Evolutionary conservation across 176 grass and related monocot genomes (phyloP).

Genomic region (Triticum timopheevii): DNA sequence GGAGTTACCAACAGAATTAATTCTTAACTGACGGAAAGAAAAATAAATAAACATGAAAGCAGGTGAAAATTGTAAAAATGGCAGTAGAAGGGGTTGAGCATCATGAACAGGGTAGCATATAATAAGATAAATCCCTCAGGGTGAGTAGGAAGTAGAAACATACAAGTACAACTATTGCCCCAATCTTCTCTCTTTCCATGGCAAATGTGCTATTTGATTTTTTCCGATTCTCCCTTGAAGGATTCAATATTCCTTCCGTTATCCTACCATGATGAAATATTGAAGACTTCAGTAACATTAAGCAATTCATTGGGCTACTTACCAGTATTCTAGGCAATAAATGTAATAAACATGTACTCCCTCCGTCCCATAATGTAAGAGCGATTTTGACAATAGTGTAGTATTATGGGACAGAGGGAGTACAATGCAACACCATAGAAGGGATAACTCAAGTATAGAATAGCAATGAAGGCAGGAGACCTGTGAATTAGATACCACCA

Average conservation of each 20-base stretch:
- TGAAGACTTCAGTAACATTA: conserved; percentile 19
- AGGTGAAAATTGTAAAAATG: background rate
- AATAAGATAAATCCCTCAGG: background rate
- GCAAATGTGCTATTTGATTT: conserved; percentile 20
- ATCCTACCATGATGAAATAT: conserved; percentile 59
- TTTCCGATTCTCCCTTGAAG: conserved; percentile 36
- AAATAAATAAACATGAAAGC: background rate
- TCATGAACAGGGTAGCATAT: background rate
- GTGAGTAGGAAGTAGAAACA: conserved; percentile 36
- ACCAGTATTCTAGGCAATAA: background rate
- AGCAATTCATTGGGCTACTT: background rate
- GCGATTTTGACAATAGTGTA: no score
- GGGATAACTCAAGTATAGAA: background rate
- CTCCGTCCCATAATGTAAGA: no score
- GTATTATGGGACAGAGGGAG: no score
- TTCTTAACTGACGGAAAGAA: background rate
- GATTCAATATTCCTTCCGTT: conserved; percentile 48
- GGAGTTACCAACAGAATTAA: background rate
- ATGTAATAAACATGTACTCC: background rate
- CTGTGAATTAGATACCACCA: background rate
- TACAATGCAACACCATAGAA: conserved; percentile 3
- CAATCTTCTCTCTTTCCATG: conserved; percentile 35
- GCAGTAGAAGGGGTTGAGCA: conserved; percentile 2
- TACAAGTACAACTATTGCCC: conserved; percentile 53
- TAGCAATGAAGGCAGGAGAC: background rate